Conservation (phyloP, 164 flowering plant genomes). For the Vitis vinifera region DNA sequence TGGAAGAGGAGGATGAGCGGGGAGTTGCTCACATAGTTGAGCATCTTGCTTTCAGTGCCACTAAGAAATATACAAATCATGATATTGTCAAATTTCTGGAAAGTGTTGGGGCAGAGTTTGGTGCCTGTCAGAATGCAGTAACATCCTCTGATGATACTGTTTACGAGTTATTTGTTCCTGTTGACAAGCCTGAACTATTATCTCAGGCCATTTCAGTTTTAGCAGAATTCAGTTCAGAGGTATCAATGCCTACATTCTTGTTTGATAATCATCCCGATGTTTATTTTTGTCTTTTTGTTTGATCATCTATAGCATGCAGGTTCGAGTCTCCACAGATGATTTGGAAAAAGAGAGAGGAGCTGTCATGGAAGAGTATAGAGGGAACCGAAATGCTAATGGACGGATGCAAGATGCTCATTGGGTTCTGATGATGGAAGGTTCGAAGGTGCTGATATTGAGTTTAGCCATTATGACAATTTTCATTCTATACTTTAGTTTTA, state of each 20-base stretch:
- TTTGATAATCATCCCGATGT: background rate
- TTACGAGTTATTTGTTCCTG: slow-evolving; percentile 92
- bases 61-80: slow-evolving; percentile 82
- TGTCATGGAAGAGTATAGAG: slow-evolving; percentile 91
- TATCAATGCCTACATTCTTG: slow-evolving; percentile 15
- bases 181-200: slow-evolving; percentile 86
- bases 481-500: background rate
- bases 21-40: slow-evolving; percentile 98
- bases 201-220: slow-evolving; percentile 84
- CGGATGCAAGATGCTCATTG: slow-evolving; percentile 97
- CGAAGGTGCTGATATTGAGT: slow-evolving; percentile 52
- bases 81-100: slow-evolving; percentile 88
- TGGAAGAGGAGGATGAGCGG: slow-evolving; percentile 96
- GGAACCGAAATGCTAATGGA: slow-evolving; percentile 80
- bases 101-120: slow-evolving; percentile 96
- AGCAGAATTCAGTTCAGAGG: slow-evolving; percentile 97
- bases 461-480: background rate
- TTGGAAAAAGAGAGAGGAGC: slow-evolving; percentile 97
- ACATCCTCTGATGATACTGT: slow-evolving; percentile 94
- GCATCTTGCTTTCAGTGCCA: slow-evolving; percentile 98
- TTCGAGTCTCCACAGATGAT: slow-evolving; percentile 81
- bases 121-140: slow-evolving; percentile 95
- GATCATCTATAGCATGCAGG: slow-evolving; percentile 32
- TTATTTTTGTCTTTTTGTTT: background rate
- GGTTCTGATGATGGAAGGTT: slow-evolving; percentile 88